Percentiles rank a stretch among this genome's conserved stretches.
These are phyloP conservation scores for Tardiomyces blankii DNA, from an alignment of 1,139 yeast genomes.

Conservation along the genomic window DNA sequence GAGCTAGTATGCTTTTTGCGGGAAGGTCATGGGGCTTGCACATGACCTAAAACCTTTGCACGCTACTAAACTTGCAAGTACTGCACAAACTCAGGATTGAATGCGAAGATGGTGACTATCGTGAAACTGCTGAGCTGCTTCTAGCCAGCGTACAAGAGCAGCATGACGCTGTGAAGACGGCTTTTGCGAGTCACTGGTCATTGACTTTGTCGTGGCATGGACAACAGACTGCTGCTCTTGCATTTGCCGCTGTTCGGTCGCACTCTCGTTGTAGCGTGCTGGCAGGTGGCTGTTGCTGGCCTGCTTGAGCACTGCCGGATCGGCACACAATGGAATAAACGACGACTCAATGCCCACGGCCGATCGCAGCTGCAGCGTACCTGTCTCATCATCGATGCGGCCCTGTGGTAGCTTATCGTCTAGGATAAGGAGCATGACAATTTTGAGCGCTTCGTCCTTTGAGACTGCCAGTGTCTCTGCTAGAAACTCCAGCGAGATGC, in stretches of 20 bases:
- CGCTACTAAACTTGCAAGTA: no score
- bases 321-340: background rate
- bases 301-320: background rate
- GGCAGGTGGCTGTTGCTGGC: background rate
- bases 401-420: slow-evolving; percentile 35
- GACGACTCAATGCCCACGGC: background rate
- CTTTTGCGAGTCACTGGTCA: background rate
- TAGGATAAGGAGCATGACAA: slow-evolving; percentile 34
- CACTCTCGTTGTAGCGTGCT: background rate
- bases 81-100: no score
- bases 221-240: slow-evolving; percentile 10
- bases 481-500: slow-evolving; percentile 24
- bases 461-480: slow-evolving; percentile 19
- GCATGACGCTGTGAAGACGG: background rate
- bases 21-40: no score
- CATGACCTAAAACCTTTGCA: no score
- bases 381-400: slow-evolving; percentile 36
- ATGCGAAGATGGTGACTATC: background rate
- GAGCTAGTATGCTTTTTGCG: no score
- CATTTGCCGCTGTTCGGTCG: slow-evolving; percentile 8
- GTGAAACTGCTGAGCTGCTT: background rate
- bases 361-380: slow-evolving; percentile 5
- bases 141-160: background rate
- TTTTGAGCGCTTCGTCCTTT: slow-evolving; percentile 28
- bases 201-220: slow-evolving; percentile 4